A percentile compares a stretch with the other conserved stretches of the same genome.
Evolutionary conservation across 768 basidiomycete species (phyloP).

Genomic region (Podaxis sp.): DNA sequence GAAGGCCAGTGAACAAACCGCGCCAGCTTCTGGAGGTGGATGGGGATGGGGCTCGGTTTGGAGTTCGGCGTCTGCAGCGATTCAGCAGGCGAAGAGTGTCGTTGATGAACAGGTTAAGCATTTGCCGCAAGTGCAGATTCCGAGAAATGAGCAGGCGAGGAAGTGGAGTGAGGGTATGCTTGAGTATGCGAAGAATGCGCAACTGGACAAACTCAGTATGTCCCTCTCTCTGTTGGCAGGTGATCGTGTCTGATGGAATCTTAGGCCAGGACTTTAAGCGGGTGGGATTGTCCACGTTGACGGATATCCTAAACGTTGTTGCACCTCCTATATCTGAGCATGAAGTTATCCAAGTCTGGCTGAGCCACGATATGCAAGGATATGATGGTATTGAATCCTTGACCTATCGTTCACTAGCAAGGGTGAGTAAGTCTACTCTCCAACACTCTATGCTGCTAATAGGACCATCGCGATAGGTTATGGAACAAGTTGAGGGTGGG

Average conservation of each 20-base stretch:
- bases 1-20: conserved; percentile 24
- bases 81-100: conserved; percentile 83
- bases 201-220: conserved; percentile 87
- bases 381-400: conserved; percentile 94
- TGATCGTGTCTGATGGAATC: too few relatives aligned
- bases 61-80: conserved; percentile 80
- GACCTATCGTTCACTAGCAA: conserved; percentile 84
- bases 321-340: conserved; percentile 98
- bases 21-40: conserved; percentile 28
- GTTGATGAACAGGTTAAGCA: conserved; percentile 95
- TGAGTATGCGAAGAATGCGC: conserved; percentile 85
- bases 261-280: conserved; percentile 88
- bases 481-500: conserved; percentile 94
- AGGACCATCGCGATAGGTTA: conserved; percentile 52
- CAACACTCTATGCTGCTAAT: conserved; percentile 1
- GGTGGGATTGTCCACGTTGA: conserved; percentile 85
- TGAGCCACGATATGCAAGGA: conserved; percentile 95
- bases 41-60: conserved; percentile 93
- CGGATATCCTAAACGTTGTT: conserved; percentile 92
- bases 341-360: conserved; percentile 94
- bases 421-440: conserved; percentile 46
- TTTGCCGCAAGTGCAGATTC: conserved; percentile 41
- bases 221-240: conserved; percentile 17
- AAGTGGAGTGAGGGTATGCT: conserved; percentile 87
- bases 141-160: conserved; percentile 79